Conservation (phyloP, 2,329 filamentous ascomycete species). For the Diaporthe eres region DNA sequence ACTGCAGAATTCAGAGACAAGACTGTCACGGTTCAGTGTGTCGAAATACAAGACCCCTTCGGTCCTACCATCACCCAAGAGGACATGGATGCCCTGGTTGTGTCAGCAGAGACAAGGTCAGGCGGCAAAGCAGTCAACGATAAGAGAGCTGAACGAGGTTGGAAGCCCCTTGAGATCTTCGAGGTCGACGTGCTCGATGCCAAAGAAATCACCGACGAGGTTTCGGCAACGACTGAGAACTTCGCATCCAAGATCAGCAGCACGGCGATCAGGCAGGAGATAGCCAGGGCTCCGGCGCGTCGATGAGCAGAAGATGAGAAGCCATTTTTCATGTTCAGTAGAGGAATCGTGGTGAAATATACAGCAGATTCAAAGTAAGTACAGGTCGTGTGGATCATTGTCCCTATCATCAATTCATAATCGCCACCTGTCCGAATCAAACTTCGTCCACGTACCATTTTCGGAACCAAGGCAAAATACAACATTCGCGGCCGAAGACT, state of each 20-base stretch:
- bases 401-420: slow-evolving; percentile 10
- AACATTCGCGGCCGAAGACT: neutral
- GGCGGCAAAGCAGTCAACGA: slow-evolving; percentile 90
- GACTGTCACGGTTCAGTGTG: slow-evolving; percentile 79
- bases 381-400: slow-evolving; percentile 3
- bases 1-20: slow-evolving; percentile 71
- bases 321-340: slow-evolving; percentile 3
- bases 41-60: slow-evolving; percentile 88
- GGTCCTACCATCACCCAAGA: slow-evolving; percentile 91
- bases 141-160: slow-evolving; percentile 82
- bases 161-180: slow-evolving; percentile 82
- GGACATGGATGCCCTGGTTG: slow-evolving; percentile 82
- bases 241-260: slow-evolving; percentile 93
- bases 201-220: slow-evolving; percentile 64
- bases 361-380: slow-evolving; percentile 24
- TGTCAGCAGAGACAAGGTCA: slow-evolving; percentile 88
- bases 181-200: slow-evolving; percentile 91
- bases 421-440: neutral
- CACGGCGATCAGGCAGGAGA: slow-evolving; percentile 79
- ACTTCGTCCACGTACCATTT: neutral
- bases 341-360: slow-evolving; percentile 14
- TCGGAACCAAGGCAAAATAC: neutral
- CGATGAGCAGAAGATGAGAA: slow-evolving; percentile 15
- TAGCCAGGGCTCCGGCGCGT: slow-evolving; percentile 51
- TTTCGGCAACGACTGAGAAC: slow-evolving; percentile 62